Evolutionary conservation across 805 yeast genomes (phyloP).

Genomic region (Blastobotrys peoriensis): DNA sequence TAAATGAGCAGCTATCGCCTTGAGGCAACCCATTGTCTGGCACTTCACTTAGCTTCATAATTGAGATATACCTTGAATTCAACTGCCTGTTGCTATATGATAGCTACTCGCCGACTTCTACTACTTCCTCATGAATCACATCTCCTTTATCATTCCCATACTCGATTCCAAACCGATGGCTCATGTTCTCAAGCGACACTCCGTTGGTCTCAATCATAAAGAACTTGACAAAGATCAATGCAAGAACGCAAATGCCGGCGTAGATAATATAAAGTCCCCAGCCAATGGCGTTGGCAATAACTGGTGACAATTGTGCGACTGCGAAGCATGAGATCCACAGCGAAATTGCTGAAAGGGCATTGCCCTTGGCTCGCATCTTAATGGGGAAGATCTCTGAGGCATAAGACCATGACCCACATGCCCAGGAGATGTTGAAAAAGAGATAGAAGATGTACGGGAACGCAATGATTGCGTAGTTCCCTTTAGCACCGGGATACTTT

Average conservation of each 20-base stretch:
- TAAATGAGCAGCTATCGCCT: too few relatives aligned
- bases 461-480: constrained; percentile 10
- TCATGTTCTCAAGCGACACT: constrained; percentile 12
- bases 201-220: constrained; percentile 11
- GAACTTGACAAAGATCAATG: constrained; percentile 10
- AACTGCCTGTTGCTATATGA: too few relatives aligned
- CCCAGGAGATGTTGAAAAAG: constrained; percentile 12
- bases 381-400: constrained; percentile 56
- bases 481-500: constrained; percentile 9
- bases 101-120: too few relatives aligned
- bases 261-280: constrained; percentile 14
- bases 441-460: constrained; percentile 8
- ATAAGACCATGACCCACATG: constrained; percentile 27
- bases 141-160: constrained; percentile 1
- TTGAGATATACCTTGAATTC: too few relatives aligned
- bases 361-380: constrained; percentile 55
- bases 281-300: constrained; percentile 23
- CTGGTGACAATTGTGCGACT: constrained; percentile 58
- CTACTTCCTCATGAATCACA: background rate
- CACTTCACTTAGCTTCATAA: too few relatives aligned
- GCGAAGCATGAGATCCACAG: constrained; percentile 55
- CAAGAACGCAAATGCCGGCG: constrained; percentile 11
- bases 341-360: constrained; percentile 50
- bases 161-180: constrained; percentile 5
- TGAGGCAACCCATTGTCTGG: too few relatives aligned